Conservation (phyloP, 1,284 basidiomycete genomes). For the Fomes fomentarius region DNA sequence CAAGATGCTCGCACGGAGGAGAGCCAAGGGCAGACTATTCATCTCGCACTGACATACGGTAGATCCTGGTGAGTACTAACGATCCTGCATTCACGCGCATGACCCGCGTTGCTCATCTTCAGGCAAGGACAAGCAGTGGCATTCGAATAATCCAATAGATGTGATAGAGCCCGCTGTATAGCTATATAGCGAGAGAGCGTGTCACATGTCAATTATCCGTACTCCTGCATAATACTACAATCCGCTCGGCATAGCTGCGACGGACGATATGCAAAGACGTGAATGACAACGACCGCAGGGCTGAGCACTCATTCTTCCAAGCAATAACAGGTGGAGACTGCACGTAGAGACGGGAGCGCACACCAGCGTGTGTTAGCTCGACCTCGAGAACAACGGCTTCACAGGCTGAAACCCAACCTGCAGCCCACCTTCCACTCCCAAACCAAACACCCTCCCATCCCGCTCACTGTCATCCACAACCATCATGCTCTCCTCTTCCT, state of each 20-base stretch:
- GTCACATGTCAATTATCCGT: neutral
- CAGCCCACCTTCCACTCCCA: neutral
- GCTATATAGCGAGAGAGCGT: neutral
- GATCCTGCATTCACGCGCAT: neutral
- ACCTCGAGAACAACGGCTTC: constrained; percentile 15
- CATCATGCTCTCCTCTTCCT: constrained; percentile 13
- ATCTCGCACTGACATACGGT: constrained; percentile 39
- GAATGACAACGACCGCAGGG: neutral
- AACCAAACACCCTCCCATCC: constrained; percentile 16
- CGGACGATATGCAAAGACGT: too few relatives aligned
- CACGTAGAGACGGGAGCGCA: too few relatives aligned
- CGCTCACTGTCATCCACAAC: constrained; percentile 1
- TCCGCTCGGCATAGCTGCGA: neutral
- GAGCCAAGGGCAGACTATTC: constrained; percentile 42
- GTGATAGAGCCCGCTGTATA: too few relatives aligned
- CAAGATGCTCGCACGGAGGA: constrained; percentile 50
- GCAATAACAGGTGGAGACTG: neutral
- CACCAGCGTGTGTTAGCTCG: constrained; percentile 4
- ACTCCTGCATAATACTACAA: constrained; percentile 14
- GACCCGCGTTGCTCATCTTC: neutral
- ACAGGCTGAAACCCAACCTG: constrained; percentile 4
- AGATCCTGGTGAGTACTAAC: neutral
- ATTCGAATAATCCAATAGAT: too few relatives aligned
- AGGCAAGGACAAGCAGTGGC: too few relatives aligned
- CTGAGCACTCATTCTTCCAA: neutral